Evolutionary conservation across 805 yeast genomes (phyloP).

Genomic region (Candida nanaspora): DNA sequence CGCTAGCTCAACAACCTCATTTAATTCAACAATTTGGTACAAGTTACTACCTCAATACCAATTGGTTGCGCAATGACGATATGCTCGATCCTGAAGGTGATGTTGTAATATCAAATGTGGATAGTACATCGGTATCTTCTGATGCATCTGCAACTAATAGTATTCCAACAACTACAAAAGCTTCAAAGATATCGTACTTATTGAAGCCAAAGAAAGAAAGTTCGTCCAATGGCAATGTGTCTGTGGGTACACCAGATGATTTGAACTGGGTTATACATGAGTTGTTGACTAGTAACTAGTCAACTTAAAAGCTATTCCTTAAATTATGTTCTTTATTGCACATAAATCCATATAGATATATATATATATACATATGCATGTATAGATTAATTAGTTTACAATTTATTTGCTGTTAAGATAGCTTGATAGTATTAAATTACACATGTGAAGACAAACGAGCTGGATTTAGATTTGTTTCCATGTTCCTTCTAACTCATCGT

Average conservation of each 20-base stretch:
- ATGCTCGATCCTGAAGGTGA: too few relatives aligned
- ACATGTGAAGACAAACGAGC: too few relatives aligned
- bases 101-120: too few relatives aligned
- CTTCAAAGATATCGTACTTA: conserved; percentile 1
- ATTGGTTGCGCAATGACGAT: conserved; percentile 53
- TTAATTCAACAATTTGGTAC: conserved; percentile 65
- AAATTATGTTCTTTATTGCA: too few relatives aligned
- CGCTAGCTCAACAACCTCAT: conserved; percentile 59
- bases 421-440: too few relatives aligned
- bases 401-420: neutral
- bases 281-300: neutral
- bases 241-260: conserved; percentile 49
- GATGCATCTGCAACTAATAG: neutral
- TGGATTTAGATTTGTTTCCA: conserved; percentile 15
- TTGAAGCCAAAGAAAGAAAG: neutral
- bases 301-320: too few relatives aligned
- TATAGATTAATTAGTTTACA: too few relatives aligned
- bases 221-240: neutral
- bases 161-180: neutral
- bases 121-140: neutral
- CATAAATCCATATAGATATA: too few relatives aligned
- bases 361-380: too few relatives aligned
- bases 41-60: conserved; percentile 38
- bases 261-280: conserved; percentile 53
- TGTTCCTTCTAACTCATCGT: conserved; percentile 30